Conservation (phyloP, 192 early-diverging fungal genomes). For the Umbelopsis sp. region DNA sequence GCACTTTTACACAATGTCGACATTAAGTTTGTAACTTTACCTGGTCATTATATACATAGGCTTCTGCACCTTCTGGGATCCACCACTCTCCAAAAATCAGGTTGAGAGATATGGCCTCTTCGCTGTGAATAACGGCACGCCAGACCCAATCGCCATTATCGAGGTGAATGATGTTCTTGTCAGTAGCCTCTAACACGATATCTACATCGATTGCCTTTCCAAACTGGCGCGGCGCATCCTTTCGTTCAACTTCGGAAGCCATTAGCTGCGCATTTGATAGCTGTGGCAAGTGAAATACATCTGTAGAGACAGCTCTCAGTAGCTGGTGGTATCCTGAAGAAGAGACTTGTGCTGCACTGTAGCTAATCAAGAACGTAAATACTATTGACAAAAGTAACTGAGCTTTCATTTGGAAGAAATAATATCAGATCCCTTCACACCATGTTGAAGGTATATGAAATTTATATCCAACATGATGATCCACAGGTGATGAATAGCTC, state of each 20-base stretch:
- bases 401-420: not conserved
- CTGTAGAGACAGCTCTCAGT: not conserved
- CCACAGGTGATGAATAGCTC: not conserved
- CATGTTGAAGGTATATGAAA: not conserved
- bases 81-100: slow-evolving; percentile 49
- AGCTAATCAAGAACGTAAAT: not conserved
- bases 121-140: slow-evolving; percentile 41
- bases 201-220: slow-evolving; percentile 41
- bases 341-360: not conserved
- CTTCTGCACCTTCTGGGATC: slow-evolving; percentile 35
- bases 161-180: not conserved
- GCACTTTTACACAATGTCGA: too few relatives aligned
- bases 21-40: not conserved
- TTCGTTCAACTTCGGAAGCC: slow-evolving; percentile 3
- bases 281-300: not conserved
- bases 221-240: slow-evolving; percentile 39
- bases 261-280: not conserved
- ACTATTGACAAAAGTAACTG: not conserved
- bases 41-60: slow-evolving; percentile 41
- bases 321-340: not conserved
- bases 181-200: slow-evolving; percentile 8
- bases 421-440: not conserved
- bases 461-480: not conserved
- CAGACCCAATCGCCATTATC: slow-evolving; percentile 37
- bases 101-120: slow-evolving; percentile 41